Conservation (phyloP, 495 filamentous ascomycete genomes). For the Xylaria curta region DNA sequence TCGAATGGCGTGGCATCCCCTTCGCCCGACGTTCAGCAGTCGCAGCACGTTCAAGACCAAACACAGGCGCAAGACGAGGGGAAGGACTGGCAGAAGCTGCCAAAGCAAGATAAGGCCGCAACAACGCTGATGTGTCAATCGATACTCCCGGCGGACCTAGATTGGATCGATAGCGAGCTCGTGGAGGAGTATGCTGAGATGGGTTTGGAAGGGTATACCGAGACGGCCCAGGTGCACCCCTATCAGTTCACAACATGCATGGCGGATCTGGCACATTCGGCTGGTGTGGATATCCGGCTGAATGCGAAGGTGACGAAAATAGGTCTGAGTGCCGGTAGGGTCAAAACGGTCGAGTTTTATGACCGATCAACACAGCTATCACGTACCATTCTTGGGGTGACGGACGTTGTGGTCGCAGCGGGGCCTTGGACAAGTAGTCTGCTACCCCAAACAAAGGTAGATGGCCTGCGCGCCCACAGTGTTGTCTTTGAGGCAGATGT, state of each 20-base stretch:
- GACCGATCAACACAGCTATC: constrained; percentile 65
- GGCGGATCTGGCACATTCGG: constrained; percentile 76
- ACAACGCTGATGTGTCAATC: constrained; percentile 63
- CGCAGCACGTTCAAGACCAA: background rate
- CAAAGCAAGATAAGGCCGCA: constrained; percentile 74
- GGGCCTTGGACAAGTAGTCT: constrained; percentile 88
- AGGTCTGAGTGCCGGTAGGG: constrained; percentile 59
- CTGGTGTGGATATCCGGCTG: constrained; percentile 73
- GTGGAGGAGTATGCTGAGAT: constrained; percentile 79
- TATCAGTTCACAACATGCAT: constrained; percentile 91
- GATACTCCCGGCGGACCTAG: constrained; percentile 76
- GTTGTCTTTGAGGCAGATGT: constrained; percentile 84
- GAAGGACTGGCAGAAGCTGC: constrained; percentile 64
- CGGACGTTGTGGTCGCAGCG: constrained; percentile 81
- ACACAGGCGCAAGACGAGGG: constrained; percentile 23
- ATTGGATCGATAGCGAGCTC: constrained; percentile 79
- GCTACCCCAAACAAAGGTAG: constrained; percentile 77
- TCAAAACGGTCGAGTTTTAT: constrained; percentile 76
- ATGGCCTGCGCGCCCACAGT: constrained; percentile 84
- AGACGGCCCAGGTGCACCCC: constrained; percentile 93
- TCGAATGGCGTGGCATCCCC: background rate
- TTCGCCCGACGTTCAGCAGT: background rate
- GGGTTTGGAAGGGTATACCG: constrained; percentile 68
- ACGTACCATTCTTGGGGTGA: constrained; percentile 68
- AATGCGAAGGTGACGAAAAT: constrained; percentile 63